Percentiles rank a stretch among this genome's conserved stretches.
Evolutionary conservation across 495 filamentous ascomycete genomes (phyloP).

Genomic region (Physcia stellaris): DNA sequence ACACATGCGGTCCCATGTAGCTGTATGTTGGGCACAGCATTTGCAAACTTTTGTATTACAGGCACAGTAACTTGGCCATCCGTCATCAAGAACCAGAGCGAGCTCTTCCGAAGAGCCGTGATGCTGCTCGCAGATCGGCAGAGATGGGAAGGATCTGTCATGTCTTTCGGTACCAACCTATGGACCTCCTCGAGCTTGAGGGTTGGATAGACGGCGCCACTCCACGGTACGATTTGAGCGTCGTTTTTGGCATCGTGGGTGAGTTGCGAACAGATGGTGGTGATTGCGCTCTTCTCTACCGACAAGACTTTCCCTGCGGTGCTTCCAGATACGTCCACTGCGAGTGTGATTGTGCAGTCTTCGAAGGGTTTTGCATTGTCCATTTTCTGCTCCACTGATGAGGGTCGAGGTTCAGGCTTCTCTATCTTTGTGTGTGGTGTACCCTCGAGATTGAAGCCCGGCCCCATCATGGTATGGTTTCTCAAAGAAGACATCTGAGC

Average conservation of each 20-base stretch:
- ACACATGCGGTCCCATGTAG: constrained; percentile 18
- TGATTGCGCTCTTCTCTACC: constrained; percentile 10
- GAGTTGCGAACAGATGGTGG: constrained; percentile 9
- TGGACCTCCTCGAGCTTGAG: constrained; percentile 5
- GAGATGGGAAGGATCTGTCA: constrained; percentile 12
- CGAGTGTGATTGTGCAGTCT: constrained; percentile 7
- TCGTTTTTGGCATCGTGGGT: neutral
- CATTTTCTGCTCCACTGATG: too few species aligned
- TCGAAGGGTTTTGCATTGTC: too few species aligned
- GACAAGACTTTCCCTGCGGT: constrained; percentile 11
- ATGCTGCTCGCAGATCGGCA: neutral
- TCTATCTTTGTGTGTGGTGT: too few species aligned
- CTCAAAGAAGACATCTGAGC: too few species aligned
- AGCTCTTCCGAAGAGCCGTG: neutral
- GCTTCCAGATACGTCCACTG: constrained; percentile 16
- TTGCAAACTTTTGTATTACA: constrained; percentile 4
- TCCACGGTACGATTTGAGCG: constrained; percentile 13
- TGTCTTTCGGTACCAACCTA: constrained; percentile 3
- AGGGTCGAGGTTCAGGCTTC: too few species aligned
- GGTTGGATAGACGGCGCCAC: neutral
- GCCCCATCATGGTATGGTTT: too few species aligned
- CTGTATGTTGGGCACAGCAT: constrained; percentile 6
- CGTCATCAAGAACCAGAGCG: constrained; percentile 10
- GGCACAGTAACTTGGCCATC: constrained; percentile 3
- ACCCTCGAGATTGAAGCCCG: too few species aligned